These are phyloP conservation scores for Populus davidiana DNA, from an alignment of 345 rosid species.

Conservation along the genomic window DNA sequence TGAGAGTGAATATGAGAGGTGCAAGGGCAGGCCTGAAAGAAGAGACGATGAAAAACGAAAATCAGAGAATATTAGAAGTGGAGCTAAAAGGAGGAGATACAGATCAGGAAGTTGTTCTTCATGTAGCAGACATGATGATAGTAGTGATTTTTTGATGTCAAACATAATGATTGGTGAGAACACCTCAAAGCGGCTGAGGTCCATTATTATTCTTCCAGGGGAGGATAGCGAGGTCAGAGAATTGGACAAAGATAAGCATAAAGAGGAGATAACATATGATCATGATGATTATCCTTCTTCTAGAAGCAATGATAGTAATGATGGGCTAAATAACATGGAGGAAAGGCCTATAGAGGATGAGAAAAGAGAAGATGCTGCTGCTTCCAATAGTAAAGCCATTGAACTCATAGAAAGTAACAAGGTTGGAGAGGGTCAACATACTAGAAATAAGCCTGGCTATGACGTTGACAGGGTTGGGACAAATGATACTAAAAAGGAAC, in stretches of 20 bases:
- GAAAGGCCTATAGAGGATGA: conserved; percentile 26
- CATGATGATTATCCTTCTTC: conserved; percentile 55
- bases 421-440: conserved; percentile 14
- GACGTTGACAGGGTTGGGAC: conserved; percentile 17
- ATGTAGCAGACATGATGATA: conserved; percentile 21
- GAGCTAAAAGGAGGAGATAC: conserved; percentile 26
- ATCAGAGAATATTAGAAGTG: conserved; percentile 22
- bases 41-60: conserved; percentile 24
- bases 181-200: conserved; percentile 47
- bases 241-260: conserved; percentile 31
- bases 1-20: conserved; percentile 44
- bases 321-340: conserved; percentile 35
- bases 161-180: conserved; percentile 33
- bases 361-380: conserved; percentile 29
- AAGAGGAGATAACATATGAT: conserved; percentile 49
- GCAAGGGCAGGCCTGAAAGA: conserved; percentile 33
- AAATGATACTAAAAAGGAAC: conserved; percentile 18
- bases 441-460: conserved; percentile 17
- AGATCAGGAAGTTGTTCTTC: conserved; percentile 39
- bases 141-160: conserved; percentile 29
- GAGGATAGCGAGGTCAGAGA: conserved; percentile 27
- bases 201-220: conserved; percentile 45
- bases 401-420: conserved; percentile 14
- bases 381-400: conserved; percentile 19
- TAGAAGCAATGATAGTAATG: conserved; percentile 48